phyloP scores from a whole-genome alignment of 108 stramenopile species.

The Skeletonema grethae region DNA sequence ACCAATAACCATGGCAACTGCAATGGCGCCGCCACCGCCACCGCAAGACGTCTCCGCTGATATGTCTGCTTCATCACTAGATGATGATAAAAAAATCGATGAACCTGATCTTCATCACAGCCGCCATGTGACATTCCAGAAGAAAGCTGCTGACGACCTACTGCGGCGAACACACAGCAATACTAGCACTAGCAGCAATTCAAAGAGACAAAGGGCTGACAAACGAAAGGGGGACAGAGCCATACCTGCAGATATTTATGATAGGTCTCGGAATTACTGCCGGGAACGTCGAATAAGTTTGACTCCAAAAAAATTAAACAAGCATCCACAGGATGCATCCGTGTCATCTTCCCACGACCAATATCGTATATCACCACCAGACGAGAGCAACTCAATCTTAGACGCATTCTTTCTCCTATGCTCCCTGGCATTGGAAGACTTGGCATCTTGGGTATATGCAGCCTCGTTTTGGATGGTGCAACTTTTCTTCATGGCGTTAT shows the following conservation, averaged over 20 bases:
- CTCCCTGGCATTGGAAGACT: slow-evolving; percentile 16
- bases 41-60: not conserved
- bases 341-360: not conserved
- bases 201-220: not conserved
- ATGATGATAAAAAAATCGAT: not conserved
- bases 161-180: not conserved
- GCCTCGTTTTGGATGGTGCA: slow-evolving; percentile 27
- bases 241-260: not conserved
- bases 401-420: slow-evolving; percentile 15
- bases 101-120: not conserved
- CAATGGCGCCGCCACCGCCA: not conserved
- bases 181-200: not conserved
- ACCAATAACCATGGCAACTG: no score
- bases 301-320: not conserved
- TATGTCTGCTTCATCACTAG: not conserved
- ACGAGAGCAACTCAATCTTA: slow-evolving; percentile 8
- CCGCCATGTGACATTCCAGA: not conserved
- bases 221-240: slow-evolving; percentile 19
- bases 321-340: not conserved
- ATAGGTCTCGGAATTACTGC: slow-evolving; percentile 2
- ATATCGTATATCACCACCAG: slow-evolving; percentile 28
- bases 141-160: not conserved
- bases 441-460: slow-evolving; percentile 24
- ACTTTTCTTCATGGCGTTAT: slow-evolving; percentile 16
- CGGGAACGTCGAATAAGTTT: not conserved